A percentile compares a stretch with the other conserved stretches of the same genome.
Evolutionary conservation across 805 yeast species (phyloP).

Genomic region (Yarrowia phangngaensis): DNA sequence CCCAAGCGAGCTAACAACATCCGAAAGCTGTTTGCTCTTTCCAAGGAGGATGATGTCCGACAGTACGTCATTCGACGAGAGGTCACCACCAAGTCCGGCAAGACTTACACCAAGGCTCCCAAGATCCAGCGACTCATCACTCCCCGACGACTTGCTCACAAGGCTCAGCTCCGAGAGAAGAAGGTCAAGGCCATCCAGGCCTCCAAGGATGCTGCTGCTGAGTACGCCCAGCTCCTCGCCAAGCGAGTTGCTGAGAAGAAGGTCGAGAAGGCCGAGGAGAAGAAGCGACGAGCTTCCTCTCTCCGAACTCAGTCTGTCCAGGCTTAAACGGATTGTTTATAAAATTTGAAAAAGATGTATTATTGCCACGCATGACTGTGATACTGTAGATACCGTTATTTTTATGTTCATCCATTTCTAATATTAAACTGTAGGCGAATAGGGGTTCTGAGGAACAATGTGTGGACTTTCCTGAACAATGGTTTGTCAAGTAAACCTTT

Average conservation of each 20-base stretch:
- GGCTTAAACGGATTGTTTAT: constrained; percentile 27
- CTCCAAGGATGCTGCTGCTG: constrained; percentile 99
- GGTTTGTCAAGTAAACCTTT: too few species aligned
- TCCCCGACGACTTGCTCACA: constrained; percentile 98
- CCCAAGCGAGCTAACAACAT: constrained; percentile 99
- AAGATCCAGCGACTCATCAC: constrained; percentile 99
- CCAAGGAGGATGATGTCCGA: constrained; percentile 90
- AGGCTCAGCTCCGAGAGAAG: constrained; percentile 91
- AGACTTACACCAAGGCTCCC: constrained; percentile 99
- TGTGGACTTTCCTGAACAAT: too few species aligned
- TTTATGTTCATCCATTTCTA: too few species aligned
- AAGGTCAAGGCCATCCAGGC: constrained; percentile 96
- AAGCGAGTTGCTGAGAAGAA: constrained; percentile 97
- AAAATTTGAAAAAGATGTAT: constrained; percentile 23
- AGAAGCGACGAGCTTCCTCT: constrained; percentile 99
- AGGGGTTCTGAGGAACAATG: too few species aligned
- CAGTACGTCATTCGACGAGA: constrained; percentile 97
- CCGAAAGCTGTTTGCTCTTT: constrained; percentile 98
- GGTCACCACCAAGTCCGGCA: constrained; percentile 87
- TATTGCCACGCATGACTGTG: constrained; percentile 19
- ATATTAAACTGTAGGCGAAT: too few species aligned
- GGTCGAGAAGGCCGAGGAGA: constrained; percentile 97
- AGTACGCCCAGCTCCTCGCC: constrained; percentile 98
- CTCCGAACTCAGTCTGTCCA: constrained; percentile 47
- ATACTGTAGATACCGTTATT: too few species aligned